These are phyloP conservation scores for Dictyostelium firmibasis DNA, from an alignment of 78 protist genomes.

Conservation along the genomic window DNA sequence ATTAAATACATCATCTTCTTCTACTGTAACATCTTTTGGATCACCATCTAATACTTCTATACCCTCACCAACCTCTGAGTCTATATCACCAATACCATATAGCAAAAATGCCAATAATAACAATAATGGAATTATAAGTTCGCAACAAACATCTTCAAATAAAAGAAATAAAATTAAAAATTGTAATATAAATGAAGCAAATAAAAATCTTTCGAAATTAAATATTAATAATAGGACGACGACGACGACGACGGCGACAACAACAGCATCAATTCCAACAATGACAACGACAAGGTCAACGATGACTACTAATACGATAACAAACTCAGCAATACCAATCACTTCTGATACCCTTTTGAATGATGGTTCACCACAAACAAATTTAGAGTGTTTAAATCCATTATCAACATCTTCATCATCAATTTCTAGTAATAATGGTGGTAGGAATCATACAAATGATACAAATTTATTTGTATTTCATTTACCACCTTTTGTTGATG, in stretches of 20 bases:
- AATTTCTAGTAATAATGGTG: neutral
- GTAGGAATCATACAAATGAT: neutral
- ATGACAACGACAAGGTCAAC: neutral
- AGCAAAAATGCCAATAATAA: neutral
- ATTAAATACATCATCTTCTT: neutral
- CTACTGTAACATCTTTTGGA: neutral
- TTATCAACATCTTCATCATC: neutral
- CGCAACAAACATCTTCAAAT: neutral
- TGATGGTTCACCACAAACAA: too few species aligned
- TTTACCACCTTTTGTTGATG: slow-evolving; percentile 58
- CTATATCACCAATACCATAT: neutral
- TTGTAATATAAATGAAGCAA: neutral
- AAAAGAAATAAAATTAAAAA: neutral
- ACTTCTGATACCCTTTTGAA: too few species aligned
- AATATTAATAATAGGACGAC: neutral
- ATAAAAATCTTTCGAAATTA: neutral
- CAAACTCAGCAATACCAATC: neutral
- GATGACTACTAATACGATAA: neutral
- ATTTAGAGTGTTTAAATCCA: neutral
- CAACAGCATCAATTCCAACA: too few species aligned
- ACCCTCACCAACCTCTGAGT: neutral
- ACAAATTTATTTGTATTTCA: slow-evolving; percentile 71
- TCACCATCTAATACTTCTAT: neutral
- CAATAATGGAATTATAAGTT: neutral
- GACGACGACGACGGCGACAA: too few species aligned